These are phyloP conservation scores for Pythium periplocum DNA, from an alignment of 352 stramenopile genomes.

Conservation along the genomic window DNA sequence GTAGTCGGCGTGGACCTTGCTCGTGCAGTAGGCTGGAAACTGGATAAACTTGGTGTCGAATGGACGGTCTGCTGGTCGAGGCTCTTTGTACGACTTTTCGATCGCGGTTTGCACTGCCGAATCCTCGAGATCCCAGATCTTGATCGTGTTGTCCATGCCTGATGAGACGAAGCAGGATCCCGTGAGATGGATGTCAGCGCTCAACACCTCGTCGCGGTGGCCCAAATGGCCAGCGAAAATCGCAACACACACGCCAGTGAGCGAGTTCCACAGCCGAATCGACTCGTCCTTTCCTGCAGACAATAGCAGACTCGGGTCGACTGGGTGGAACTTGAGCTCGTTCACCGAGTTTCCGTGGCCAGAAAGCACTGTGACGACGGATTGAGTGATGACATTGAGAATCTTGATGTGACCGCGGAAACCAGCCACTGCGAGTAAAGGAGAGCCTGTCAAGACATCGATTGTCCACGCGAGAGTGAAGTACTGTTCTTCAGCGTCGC, in stretches of 20 bases:
- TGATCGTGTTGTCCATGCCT: constrained; percentile 92
- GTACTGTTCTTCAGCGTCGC: constrained; percentile 74
- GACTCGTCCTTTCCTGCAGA: constrained; percentile 91
- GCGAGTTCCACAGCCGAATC: constrained; percentile 91
- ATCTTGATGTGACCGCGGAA: constrained; percentile 81
- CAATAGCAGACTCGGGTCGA: constrained; percentile 86
- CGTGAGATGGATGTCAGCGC: constrained; percentile 83
- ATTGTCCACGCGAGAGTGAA: constrained; percentile 77
- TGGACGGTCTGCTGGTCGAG: constrained; percentile 45
- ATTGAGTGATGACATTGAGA: constrained; percentile 77
- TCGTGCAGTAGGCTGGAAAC: constrained; percentile 89
- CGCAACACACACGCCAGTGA: constrained; percentile 79
- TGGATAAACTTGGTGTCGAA: constrained; percentile 87
- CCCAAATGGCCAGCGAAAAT: constrained; percentile 91
- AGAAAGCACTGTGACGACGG: constrained; percentile 68
- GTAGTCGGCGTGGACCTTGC: constrained; percentile 89
- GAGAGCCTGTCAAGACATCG: constrained; percentile 59
- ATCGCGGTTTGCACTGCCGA: constrained; percentile 69
- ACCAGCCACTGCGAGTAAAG: constrained; percentile 64
- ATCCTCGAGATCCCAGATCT: constrained; percentile 91
- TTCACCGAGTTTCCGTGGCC: constrained; percentile 92
- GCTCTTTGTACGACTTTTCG: constrained; percentile 66
- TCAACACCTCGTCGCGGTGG: constrained; percentile 88
- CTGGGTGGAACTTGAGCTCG: constrained; percentile 88
- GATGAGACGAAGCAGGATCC: constrained; percentile 85